Base-by-base conservation (phyloP, 768 basidiomycete genomes). In the Albatrellus ellisii region DNA sequence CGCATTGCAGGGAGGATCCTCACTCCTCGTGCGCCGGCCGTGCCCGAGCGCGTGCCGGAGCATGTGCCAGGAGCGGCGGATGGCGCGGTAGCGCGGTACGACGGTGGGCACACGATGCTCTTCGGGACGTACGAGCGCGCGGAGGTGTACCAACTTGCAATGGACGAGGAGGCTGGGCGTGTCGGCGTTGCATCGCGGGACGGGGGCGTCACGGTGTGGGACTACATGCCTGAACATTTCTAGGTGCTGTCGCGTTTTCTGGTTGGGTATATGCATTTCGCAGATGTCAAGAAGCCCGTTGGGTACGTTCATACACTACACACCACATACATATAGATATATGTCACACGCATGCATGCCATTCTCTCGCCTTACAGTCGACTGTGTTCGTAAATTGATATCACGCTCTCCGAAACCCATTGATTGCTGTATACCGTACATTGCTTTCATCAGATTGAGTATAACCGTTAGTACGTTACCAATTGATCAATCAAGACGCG, bases 1-100 rank as follows among this genome's bases (percentile, higher is more conserved):
- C 65, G 79, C 36, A 53, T 82, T 17, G 79, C 75, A 0, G 74
- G 72, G n/a, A 40, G 33, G 29, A 36, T 62, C 20, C 54, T 68
- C 15, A 45, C 39, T 4, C 34, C 39, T 55, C 31, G 12, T 14
- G n/a, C 21, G 15, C 9, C 15, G 4, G 9, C 11, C 3, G 36
- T 12, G 8, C 15, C 22, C 2, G 14, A 3, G 35, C 14, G n/a
- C 21, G 41, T 25, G 11, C 20, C 18, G 4, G 46, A 15, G 25
- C 39, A 41, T 6, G 44, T 45, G 26, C 31, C 29, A 3, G 36
- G 27, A 18, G 36, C 11, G 45, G 17, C 20, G 20, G 35, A 36
- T 18, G 20, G 20, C 12, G 35, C 35, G 17, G 35, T 22, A 12
- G 10, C 50, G 45, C 52, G 54, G 29, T 61, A 58, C 34, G 55